These are phyloP conservation scores for Adenanthera pavonina DNA, from an alignment of 306 rosid genomes.

Conservation along the genomic window DNA sequence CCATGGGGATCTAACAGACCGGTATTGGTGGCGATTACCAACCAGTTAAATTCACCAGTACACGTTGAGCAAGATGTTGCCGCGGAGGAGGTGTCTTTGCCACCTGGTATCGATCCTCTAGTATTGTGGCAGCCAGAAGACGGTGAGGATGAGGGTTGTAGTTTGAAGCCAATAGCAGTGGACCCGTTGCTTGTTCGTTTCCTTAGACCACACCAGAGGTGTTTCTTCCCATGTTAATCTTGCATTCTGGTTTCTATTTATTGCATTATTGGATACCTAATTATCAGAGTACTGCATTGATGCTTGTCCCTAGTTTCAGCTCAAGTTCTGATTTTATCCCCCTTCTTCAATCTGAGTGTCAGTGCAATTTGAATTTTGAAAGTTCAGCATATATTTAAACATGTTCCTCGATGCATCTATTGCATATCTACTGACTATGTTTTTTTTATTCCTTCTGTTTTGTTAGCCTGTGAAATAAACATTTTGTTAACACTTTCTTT, in stretches of 20 bases:
- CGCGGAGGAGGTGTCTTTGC: constrained; percentile 61
- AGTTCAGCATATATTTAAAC: background rate
- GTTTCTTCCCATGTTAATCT: constrained; percentile 15
- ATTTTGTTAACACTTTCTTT: constrained; percentile 22
- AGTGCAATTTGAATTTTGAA: background rate
- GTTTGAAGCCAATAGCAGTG: constrained; percentile 58
- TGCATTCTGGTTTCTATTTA: background rate
- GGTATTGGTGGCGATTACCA: constrained; percentile 44
- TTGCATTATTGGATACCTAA: background rate
- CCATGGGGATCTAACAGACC: constrained; percentile 88
- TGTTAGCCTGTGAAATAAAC: constrained; percentile 31
- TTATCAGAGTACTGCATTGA: background rate
- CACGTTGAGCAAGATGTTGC: constrained; percentile 43
- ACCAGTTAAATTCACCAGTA: constrained; percentile 37
- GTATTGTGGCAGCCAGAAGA: constrained; percentile 82
- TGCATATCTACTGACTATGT: background rate
- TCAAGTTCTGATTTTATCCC: background rate
- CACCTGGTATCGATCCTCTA: constrained; percentile 80
- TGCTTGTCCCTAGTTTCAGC: background rate
- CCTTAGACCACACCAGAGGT: constrained; percentile 96
- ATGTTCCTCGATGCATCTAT: constrained; percentile 21
- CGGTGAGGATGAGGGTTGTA: constrained; percentile 42
- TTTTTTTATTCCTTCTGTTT: constrained; percentile 10
- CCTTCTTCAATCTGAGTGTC: background rate
- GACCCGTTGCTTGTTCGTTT: constrained; percentile 87